These are phyloP conservation scores for Hippophae tibetana DNA, from an alignment of 306 rosid species.

Conservation along the genomic window DNA sequence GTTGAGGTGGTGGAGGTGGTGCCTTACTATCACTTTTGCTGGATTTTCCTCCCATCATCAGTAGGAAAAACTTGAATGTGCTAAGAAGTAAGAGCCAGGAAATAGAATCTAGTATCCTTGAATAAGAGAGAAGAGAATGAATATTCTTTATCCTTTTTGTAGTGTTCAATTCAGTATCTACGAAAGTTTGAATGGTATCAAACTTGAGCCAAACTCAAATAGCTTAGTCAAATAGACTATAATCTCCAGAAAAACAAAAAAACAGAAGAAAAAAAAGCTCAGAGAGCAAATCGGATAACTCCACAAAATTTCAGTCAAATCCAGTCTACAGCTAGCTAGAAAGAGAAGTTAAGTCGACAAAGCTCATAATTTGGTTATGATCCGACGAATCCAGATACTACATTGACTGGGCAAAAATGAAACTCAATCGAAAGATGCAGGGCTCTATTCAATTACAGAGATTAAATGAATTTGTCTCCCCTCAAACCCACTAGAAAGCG, in stretches of 20 bases:
- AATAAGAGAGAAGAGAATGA: neutral
- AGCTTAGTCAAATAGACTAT: conserved; percentile 2
- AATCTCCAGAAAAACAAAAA: neutral
- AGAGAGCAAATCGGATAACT: neutral
- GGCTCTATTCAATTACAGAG: too few relatives aligned
- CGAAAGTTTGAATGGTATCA: neutral
- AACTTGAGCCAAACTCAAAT: neutral
- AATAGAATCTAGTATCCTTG: neutral
- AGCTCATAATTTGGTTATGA: neutral
- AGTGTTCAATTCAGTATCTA: conserved; percentile 8
- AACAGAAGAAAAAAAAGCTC: too few relatives aligned
- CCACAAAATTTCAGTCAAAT: conserved; percentile 3
- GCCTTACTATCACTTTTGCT: conserved; percentile 31
- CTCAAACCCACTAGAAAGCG: too few relatives aligned
- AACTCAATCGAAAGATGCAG: neutral
- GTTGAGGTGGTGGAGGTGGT: conserved; percentile 8
- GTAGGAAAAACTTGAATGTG: neutral
- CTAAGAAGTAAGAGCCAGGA: neutral
- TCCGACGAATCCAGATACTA: conserved; percentile 15
- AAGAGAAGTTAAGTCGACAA: neutral
- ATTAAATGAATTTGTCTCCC: too few relatives aligned
- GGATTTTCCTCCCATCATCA: conserved; percentile 62
- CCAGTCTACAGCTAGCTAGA: neutral
- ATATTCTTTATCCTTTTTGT: neutral
- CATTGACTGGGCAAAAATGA: neutral